phyloP scores from a whole-genome alignment of 2,329 filamentous ascomycete species.

The Colletotrichum sp. region DNA sequence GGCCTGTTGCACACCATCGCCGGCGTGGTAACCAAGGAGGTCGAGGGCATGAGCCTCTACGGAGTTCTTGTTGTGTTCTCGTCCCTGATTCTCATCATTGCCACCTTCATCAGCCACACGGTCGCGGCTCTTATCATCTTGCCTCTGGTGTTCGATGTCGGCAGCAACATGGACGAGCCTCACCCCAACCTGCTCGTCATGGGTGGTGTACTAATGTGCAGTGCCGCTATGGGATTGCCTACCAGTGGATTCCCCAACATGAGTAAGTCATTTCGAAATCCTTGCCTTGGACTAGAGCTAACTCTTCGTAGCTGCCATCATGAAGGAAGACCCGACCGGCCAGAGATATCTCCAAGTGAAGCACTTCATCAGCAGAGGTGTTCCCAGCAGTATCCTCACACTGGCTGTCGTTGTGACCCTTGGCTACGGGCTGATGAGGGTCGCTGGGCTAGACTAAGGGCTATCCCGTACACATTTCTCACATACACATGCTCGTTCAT shows the following conservation, averaged over 20 bases:
- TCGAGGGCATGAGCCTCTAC: constrained; percentile 84
- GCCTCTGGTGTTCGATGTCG: constrained; percentile 87
- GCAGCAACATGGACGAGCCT: constrained; percentile 82
- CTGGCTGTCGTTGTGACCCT: constrained; percentile 84
- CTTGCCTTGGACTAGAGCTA: not conserved
- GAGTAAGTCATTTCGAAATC: constrained; percentile 68
- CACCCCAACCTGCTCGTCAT: constrained; percentile 96
- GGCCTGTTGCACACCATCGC: constrained; percentile 91
- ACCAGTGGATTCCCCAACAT: constrained; percentile 98
- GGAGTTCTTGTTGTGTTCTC: constrained; percentile 87
- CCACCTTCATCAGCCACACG: constrained; percentile 97
- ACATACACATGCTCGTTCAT: not conserved
- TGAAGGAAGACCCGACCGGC: constrained; percentile 97
- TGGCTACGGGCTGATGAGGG: constrained; percentile 88
- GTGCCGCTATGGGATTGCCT: constrained; percentile 94
- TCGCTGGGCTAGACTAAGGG: constrained; percentile 64
- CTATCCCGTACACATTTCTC: not conserved
- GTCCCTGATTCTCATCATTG: constrained; percentile 84
- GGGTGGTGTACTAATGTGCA: constrained; percentile 94
- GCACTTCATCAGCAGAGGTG: constrained; percentile 93
- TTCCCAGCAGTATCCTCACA: constrained; percentile 84
- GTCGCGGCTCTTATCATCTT: constrained; percentile 95
- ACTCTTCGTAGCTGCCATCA: constrained; percentile 79
- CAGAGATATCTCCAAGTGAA: constrained; percentile 90
- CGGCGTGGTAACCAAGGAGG: constrained; percentile 71